These are phyloP conservation scores for Colletotrichum lini DNA, from an alignment of 2,329 filamentous ascomycete species.

Conservation along the genomic window DNA sequence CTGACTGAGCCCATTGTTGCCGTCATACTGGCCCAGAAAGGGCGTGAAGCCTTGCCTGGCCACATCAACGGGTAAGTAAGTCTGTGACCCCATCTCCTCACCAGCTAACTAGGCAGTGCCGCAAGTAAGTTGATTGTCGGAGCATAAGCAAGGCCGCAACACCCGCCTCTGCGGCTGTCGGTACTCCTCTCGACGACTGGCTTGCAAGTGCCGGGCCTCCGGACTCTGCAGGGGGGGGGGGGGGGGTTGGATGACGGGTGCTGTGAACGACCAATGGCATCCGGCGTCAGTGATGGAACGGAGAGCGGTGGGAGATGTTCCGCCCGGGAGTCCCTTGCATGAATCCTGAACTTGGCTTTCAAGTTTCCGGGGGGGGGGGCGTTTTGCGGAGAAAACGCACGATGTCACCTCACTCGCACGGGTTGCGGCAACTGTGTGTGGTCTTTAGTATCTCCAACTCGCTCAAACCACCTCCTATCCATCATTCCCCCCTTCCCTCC, in stretches of 20 bases:
- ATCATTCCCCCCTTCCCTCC: too few relatives aligned
- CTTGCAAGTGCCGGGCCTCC: conserved; percentile 24
- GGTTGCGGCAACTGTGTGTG: conserved; percentile 12
- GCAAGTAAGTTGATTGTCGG: conserved; percentile 29
- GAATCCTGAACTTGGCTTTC: conserved; percentile 18
- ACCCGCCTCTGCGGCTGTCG: conserved; percentile 16
- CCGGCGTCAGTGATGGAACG: background rate
- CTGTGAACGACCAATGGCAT: conserved; percentile 17
- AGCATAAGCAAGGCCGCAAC: conserved; percentile 11
- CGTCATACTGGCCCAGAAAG: background rate
- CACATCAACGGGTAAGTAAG: background rate
- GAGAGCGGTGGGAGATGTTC: conserved; percentile 21
- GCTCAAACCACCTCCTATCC: conserved; percentile 6
- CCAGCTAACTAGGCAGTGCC: conserved; percentile 16
- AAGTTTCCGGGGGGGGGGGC: background rate
- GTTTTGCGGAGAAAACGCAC: conserved; percentile 22
- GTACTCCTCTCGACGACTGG: conserved; percentile 2
- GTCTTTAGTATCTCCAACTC: background rate
- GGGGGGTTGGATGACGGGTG: background rate
- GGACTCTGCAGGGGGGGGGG: conserved; percentile 7
- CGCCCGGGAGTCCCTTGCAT: conserved; percentile 22
- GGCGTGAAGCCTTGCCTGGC: background rate
- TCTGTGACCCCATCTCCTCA: too few relatives aligned
- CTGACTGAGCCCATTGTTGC: background rate
- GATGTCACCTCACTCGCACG: conserved; percentile 21